Base-by-base conservation (phyloP, 2,329 filamentous ascomycete species). In the Dryadomyces sulphureus region DNA sequence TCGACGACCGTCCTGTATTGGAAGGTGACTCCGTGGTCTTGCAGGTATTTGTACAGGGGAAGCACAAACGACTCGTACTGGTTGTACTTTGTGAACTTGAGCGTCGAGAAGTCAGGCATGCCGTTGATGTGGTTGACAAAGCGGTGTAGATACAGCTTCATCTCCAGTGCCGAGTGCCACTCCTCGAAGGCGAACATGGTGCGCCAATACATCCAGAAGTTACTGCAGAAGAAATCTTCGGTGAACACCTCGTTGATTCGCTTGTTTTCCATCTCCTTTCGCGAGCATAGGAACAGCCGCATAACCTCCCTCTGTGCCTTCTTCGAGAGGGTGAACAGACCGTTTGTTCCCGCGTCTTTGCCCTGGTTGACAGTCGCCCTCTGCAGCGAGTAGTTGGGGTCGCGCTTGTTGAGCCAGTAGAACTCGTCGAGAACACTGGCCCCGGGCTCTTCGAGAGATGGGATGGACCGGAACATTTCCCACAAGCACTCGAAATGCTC, bases 191-290 rank as follows among this genome's bases (percentile, higher is more conserved):
- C 56, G 50, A 55, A 58, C 50, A 60, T 62, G 34, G 57, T 62
- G 25, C 54, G 57, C 57, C 59, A 62, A 53, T 60, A 58, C 43
- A 58, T 57, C 61, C 61, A 62, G 45, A 63, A 63, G 43, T 61
- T 60, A 24, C 57, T 60, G 43, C 56, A 40, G 49, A 62, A 63
- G 46, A 63, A 62, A 19, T 54, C 55, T 8, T 49, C 48, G 19
- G 49, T 46, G 34, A 58, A 53, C 41, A 57, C 46, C 32, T 59
- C 56, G 44, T 57, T 54, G 38, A 60, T 60, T 21, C 53, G 55
- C 46, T 57, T 60, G 17, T 52, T 52, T 40, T 57, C 55, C 11
- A 57, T 43, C 46, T 53, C 50, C 24, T 53, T 49, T 51, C 55
- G 48, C 44, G 55, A 38, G 44, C 51, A 8, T 52, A 64, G 57